Evolutionary conservation across 164 flowering plant genomes (phyloP), one percentile per base, ranked within the genome.

Genomic region (Annona squamosa): DNA sequence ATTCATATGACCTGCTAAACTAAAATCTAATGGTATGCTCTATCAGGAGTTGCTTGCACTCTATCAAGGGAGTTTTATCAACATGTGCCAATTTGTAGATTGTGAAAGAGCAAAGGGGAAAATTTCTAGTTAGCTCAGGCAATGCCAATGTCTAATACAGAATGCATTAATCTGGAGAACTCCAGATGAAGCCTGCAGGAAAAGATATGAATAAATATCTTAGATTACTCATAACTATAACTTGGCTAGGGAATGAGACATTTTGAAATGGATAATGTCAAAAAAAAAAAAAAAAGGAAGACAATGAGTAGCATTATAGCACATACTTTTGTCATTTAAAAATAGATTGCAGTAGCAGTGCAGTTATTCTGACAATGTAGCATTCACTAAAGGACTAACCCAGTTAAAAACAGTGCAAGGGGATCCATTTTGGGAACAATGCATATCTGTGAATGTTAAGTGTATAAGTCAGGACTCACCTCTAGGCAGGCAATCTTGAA

Each of bases 401-500:
- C 13, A 52, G 59, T 52, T 52, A 9, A 9, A 52, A 52, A 16
- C 3, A 16, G 13, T 5, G 1, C 59, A 10, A 52, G 9, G 13
- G 59, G 13, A 5, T 52, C 44, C 16, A 17, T 66, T 44, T 66
- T 66, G 46, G 16, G 68, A 66, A 66, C n/a, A 5, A 43, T 3
- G 17, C 47, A 4, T 16, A 42, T n/a, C 42, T 66, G 19, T 45
- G 41, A 68, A 46, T 52, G 2, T 67, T 16, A 3, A 67, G 44
- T 68, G 46, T 5, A 46, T 19, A 68, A 68, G 57, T 19, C 64
- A 61, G 46, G 70, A 68, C 88, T 59, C 71, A 94, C 98, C 92
- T 89, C 93, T 52, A 94, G 81, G 86, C 97, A 94, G 43, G 90
- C 81, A 18, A 94, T 94, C 86, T 94, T 94, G 88, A 94, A 94